A percentile compares a stretch with the other conserved stretches of the same genome.
Evolutionary conservation across 441 rosid genomes (phyloP).

Genomic region (Aleurites moluccanus): DNA sequence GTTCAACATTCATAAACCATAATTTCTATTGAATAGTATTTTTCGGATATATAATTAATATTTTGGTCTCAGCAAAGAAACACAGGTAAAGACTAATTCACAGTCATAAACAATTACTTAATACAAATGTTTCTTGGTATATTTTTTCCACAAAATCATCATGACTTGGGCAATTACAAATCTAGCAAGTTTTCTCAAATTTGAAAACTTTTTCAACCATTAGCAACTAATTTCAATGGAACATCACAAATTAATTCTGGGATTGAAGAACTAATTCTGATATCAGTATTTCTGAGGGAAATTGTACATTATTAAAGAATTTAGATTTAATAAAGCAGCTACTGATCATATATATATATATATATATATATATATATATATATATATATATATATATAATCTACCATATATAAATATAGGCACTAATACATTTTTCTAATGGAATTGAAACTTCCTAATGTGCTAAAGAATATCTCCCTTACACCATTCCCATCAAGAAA

Average conservation of each 20-base stretch:
- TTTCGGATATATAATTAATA: too few species aligned
- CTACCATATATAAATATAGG: not conserved
- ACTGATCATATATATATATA: too few species aligned
- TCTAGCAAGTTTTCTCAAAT: not conserved
- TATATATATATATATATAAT: too few species aligned
- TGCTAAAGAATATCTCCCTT: not conserved
- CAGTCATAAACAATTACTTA: not conserved
- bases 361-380: too few species aligned
- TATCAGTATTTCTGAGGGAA: too few species aligned
- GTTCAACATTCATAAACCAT: too few species aligned
- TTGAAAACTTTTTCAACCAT: not conserved
- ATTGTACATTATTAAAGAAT: too few species aligned
- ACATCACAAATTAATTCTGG: not conserved
- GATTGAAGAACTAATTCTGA: not conserved
- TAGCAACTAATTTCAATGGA: too few species aligned
- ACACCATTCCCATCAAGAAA: not conserved
- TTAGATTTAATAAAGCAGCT: not conserved
- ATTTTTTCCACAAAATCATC: not conserved
- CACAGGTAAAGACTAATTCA: too few species aligned
- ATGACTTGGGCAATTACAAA: not conserved
- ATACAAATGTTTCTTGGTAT: not conserved
- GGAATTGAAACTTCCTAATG: not conserved
- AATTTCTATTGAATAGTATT: too few species aligned
- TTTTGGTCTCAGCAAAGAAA: too few species aligned
- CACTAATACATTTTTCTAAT: not conserved